A percentile compares a stretch with the other conserved stretches of the same genome.
Conservation (phyloP, 2,329 filamentous ascomycete species). For the Monosporascus sp. region DNA sequence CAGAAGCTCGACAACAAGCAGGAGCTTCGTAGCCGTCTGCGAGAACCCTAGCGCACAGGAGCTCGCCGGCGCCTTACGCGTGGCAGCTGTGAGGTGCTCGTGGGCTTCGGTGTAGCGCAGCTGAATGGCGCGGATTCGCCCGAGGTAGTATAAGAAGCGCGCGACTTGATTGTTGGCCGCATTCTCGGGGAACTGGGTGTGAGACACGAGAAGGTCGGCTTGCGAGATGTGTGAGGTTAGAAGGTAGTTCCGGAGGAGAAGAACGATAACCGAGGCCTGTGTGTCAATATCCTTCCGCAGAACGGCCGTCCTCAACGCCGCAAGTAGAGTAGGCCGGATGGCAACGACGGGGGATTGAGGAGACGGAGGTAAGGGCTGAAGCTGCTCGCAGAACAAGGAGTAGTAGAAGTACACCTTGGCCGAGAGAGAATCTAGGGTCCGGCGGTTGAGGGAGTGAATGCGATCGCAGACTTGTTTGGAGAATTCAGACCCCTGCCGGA, state of each 20-base stretch:
- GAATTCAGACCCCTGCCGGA: slow-evolving; percentile 75
- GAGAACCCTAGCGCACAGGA: slow-evolving; percentile 89
- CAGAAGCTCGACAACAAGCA: slow-evolving; percentile 90
- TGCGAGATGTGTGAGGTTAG: slow-evolving; percentile 94
- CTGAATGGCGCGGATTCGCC: slow-evolving; percentile 93
- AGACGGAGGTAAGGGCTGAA: slow-evolving; percentile 81
- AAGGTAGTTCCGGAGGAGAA: slow-evolving; percentile 93
- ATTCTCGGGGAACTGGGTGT: slow-evolving; percentile 90
- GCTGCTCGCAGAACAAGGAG: slow-evolving; percentile 88
- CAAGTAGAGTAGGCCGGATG: slow-evolving; percentile 79
- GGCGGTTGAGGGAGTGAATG: slow-evolving; percentile 83
- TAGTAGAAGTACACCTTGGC: slow-evolving; percentile 99
- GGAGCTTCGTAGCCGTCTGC: slow-evolving; percentile 91
- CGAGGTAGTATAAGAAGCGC: slow-evolving; percentile 94
- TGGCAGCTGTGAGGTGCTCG: slow-evolving; percentile 86
- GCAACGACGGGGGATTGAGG: slow-evolving; percentile 81
- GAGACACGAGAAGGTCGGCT: slow-evolving; percentile 89
- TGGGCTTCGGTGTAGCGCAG: slow-evolving; percentile 96
- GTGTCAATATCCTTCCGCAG: slow-evolving; percentile 94
- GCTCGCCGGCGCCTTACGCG: slow-evolving; percentile 88
- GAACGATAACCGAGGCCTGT: slow-evolving; percentile 92
- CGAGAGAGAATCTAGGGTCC: slow-evolving; percentile 87
- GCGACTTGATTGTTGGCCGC: slow-evolving; percentile 98
- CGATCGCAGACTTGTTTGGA: slow-evolving; percentile 78
- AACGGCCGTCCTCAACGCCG: slow-evolving; percentile 89